Evolutionary conservation across 495 filamentous ascomycete species (phyloP), one percentile per base, ranked within the genome.

Genomic region (Podospora bellae-mahoneyi): DNA sequence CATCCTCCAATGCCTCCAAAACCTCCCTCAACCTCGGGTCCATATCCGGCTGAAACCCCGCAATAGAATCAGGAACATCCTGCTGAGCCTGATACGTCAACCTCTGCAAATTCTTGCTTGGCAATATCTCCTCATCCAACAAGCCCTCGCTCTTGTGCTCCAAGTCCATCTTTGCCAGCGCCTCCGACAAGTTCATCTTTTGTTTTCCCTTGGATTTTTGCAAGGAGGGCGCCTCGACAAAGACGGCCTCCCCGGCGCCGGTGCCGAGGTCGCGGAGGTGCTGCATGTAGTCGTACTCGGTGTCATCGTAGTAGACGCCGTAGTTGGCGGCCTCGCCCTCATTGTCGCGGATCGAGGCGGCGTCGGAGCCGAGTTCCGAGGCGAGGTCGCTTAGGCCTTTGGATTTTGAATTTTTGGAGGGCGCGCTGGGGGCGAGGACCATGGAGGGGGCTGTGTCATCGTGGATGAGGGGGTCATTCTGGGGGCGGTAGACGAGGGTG

Each of bases 281-380:
- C 78, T 99, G 95, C 95, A 99, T 98, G 80, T 99, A 99, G 74
- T 99, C 96, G 80, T 99, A 99, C 72, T 90, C 85, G 65, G 92
- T 90, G 78, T 99, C 95, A 75, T 89, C 87, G 73, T 75, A 89
- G 85, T 91, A 97, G 67, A 99, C 84, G 62, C 96, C 96, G 78
- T 97, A 86, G 78, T 92, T 91, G 68, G 96, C 95, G 4, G 96
- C 96, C 78, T 98, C 93, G 69, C 96, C 96, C 78, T 98, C 96
- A 79, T 99, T 97, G 58, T 85, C 84, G 72, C 94, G 89, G 66
- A 97, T 83, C 55, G 77, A 76, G 32, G 74, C 71, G 23, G 79
- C 83, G 20, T 86, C 82, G 18, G 81, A 76, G 7, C 91, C 89
- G 60, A 98, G 90, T 77, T 97, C 92, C 5, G 85, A 84, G 57